Percentiles rank a stretch among this genome's conserved stretches.
These are phyloP conservation scores for Aspergillus melleus DNA, from an alignment of 2,329 filamentous ascomycete genomes.

Conservation along the genomic window DNA sequence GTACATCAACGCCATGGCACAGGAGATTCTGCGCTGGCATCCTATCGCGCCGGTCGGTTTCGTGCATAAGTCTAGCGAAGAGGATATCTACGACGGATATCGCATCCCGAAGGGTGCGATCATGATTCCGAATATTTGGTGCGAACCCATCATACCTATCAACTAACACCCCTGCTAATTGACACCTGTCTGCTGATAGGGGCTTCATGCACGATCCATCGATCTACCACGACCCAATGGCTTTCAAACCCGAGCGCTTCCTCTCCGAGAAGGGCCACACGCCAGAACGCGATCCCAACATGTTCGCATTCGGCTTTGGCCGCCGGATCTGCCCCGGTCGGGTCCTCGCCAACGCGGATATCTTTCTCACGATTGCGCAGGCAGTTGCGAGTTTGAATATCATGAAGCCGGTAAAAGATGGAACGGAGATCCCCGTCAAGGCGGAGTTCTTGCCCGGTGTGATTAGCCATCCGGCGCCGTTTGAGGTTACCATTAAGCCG, in stretches of 20 bases:
- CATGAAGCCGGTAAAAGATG: slow-evolving; percentile 14
- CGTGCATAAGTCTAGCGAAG: slow-evolving; percentile 24
- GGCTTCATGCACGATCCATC: slow-evolving; percentile 42
- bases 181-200: slow-evolving; percentile 24
- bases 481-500: slow-evolving; percentile 11
- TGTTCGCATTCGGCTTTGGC: slow-evolving; percentile 25
- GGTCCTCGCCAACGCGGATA: slow-evolving; percentile 18
- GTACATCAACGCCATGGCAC: slow-evolving; percentile 34
- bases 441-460: slow-evolving; percentile 18
- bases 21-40: slow-evolving; percentile 35
- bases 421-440: slow-evolving; percentile 12
- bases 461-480: slow-evolving; percentile 11
- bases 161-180: neutral
- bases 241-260: slow-evolving; percentile 48
- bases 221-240: slow-evolving; percentile 36
- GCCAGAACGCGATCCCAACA: slow-evolving; percentile 40
- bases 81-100: slow-evolving; percentile 27
- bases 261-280: slow-evolving; percentile 28
- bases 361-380: slow-evolving; percentile 21
- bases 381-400: slow-evolving; percentile 20
- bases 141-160: too few relatives aligned
- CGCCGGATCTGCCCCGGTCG: slow-evolving; percentile 23
- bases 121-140: slow-evolving; percentile 41
- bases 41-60: slow-evolving; percentile 29
- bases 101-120: slow-evolving; percentile 37